Evolutionary conservation across 306 rosid species (phyloP).

Genomic region (Vigna trinervia): DNA sequence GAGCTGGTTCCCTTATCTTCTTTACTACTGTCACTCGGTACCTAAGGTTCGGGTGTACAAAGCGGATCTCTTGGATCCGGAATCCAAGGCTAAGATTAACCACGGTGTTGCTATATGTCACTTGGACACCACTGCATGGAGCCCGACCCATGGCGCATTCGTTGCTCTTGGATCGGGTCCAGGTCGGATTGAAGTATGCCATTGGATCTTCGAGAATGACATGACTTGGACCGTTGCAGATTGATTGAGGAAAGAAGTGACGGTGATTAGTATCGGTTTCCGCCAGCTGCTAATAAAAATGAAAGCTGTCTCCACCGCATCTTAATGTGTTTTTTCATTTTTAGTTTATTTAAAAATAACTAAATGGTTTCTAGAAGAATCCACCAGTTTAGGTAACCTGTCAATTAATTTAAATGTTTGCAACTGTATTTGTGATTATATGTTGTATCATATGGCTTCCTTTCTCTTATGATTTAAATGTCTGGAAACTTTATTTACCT

Average conservation of each 20-base stretch:
- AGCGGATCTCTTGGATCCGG: slow-evolving; percentile 72
- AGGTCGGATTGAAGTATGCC: slow-evolving; percentile 81
- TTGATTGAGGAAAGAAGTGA: too few relatives aligned
- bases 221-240: slow-evolving; percentile 65
- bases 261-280: not conserved
- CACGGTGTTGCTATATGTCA: slow-evolving; percentile 89
- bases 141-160: slow-evolving; percentile 79
- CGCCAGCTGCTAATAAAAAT: not conserved
- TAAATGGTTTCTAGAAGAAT: too few relatives aligned
- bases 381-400: too few relatives aligned
- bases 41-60: slow-evolving; percentile 88
- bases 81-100: slow-evolving; percentile 62
- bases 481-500: too few relatives aligned
- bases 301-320: too few relatives aligned
- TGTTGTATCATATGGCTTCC: too few relatives aligned
- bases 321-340: too few relatives aligned
- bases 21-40: slow-evolving; percentile 89
- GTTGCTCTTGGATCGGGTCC: slow-evolving; percentile 75
- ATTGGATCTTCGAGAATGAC: slow-evolving; percentile 52
- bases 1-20: slow-evolving; percentile 76
- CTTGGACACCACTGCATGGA: slow-evolving; percentile 86
- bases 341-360: too few relatives aligned
- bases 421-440: too few relatives aligned
- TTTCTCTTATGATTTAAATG: too few relatives aligned
- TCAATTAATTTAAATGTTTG: too few relatives aligned